Percentiles rank a stretch among this genome's conserved stretches.
phyloP scores from a whole-genome alignment of 2,329 filamentous ascomycete species.

The Hymenotorrendiella dingleyae region DNA sequence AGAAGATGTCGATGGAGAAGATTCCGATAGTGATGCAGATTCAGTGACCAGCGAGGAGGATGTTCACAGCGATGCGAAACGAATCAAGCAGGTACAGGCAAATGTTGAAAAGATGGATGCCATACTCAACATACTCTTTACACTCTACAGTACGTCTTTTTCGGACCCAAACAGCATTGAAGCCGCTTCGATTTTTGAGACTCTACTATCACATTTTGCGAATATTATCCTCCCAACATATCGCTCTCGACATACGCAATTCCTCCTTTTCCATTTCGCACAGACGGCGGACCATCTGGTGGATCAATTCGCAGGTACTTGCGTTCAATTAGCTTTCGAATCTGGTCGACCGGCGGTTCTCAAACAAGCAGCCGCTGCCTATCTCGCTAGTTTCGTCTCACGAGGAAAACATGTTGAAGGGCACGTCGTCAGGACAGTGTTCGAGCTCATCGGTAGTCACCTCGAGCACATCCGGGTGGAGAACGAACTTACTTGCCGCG shows the following conservation, averaged over 20 bases:
- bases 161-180: slow-evolving; percentile 59
- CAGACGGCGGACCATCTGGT: slow-evolving; percentile 74
- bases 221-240: slow-evolving; percentile 86
- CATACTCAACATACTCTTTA: slow-evolving; percentile 82
- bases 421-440: slow-evolving; percentile 74
- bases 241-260: slow-evolving; percentile 89
- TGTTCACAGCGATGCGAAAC: slow-evolving; percentile 54
- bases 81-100: slow-evolving; percentile 67
- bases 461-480: slow-evolving; percentile 68
- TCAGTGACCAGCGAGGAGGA: slow-evolving; percentile 67
- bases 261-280: slow-evolving; percentile 91
- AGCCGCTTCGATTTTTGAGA: slow-evolving; percentile 68
- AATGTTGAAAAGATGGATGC: slow-evolving; percentile 89
- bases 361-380: slow-evolving; percentile 81
- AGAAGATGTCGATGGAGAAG: slow-evolving; percentile 41
- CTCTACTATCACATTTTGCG: slow-evolving; percentile 78
- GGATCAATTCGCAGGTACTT: slow-evolving; percentile 75
- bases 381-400: slow-evolving; percentile 90
- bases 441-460: slow-evolving; percentile 70
- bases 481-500: slow-evolving; percentile 69
- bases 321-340: slow-evolving; percentile 66
- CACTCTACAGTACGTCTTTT: slow-evolving; percentile 72
- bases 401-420: slow-evolving; percentile 76
- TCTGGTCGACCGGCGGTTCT: slow-evolving; percentile 58
- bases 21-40: slow-evolving; percentile 65